Conservation (phyloP, 2,329 filamentous ascomycete genomes). For the Colletotrichum australisinense region DNA sequence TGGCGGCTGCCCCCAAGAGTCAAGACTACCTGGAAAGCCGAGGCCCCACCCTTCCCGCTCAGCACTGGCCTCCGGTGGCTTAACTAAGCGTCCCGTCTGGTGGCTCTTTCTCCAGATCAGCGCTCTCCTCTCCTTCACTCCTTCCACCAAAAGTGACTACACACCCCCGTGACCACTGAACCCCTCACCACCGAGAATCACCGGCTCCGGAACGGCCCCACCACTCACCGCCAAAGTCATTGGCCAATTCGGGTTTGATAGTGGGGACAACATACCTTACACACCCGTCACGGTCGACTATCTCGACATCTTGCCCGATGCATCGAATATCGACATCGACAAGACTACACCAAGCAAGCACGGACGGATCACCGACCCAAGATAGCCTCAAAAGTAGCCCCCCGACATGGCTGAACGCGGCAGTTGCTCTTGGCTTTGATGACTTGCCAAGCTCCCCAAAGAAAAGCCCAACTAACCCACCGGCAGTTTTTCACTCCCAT, state of each 20-base stretch:
- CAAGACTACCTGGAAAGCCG: neutral
- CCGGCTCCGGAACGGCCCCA: slow-evolving; percentile 10
- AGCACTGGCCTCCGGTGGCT: neutral
- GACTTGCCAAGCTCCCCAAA: neutral
- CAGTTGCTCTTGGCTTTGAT: neutral
- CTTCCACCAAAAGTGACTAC: too few relatives aligned
- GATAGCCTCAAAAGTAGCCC: neutral
- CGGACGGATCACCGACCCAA: neutral
- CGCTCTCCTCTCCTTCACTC: neutral
- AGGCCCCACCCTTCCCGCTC: neutral
- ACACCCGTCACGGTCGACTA: neutral
- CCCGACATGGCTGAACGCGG: neutral
- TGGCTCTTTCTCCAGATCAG: too few relatives aligned
- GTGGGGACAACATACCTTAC: neutral
- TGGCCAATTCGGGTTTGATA: neutral
- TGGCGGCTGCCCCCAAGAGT: neutral
- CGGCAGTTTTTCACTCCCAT: neutral
- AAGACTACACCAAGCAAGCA: neutral
- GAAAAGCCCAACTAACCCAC: neutral
- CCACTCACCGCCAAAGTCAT: neutral
- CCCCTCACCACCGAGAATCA: neutral
- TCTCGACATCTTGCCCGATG: neutral
- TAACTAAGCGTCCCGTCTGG: neutral
- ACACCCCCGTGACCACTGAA: too few relatives aligned
- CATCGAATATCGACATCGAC: neutral